These are phyloP conservation scores for Saccharum officinarum DNA, from an alignment of 176 grass and related monocot genomes.

Conservation along the genomic window DNA sequence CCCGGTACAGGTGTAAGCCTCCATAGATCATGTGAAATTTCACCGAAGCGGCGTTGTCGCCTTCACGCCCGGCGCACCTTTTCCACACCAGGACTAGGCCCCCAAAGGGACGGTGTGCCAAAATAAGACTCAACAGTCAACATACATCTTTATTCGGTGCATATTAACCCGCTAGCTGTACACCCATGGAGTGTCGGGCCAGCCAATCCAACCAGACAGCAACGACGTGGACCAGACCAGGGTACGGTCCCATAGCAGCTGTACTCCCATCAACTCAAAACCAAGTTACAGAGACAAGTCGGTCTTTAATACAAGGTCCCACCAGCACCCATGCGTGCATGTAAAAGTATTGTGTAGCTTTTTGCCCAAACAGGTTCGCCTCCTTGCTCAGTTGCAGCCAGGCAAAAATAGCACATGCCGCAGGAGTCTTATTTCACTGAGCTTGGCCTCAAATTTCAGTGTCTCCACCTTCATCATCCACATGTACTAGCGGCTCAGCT, in stretches of 20 bases:
- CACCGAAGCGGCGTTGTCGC: background rate
- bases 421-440: background rate
- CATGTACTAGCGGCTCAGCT: background rate
- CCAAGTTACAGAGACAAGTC: slow-evolving; percentile 10
- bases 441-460: slow-evolving; percentile 6
- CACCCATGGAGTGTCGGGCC: slow-evolving; percentile 11
- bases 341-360: background rate
- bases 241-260: background rate
- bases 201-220: slow-evolving; percentile 23
- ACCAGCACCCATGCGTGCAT: slow-evolving; percentile 29
- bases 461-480: slow-evolving; percentile 9
- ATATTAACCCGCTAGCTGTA: background rate
- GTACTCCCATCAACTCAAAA: background rate
- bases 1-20: too few species aligned
- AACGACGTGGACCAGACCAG: background rate
- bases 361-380: background rate
- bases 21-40: background rate
- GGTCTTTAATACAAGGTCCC: slow-evolving; percentile 21
- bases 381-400: slow-evolving; percentile 14
- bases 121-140: background rate
- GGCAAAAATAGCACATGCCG: background rate
- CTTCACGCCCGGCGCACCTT: background rate
- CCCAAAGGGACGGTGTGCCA: background rate
- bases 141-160: slow-evolving; percentile 10
- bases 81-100: slow-evolving; percentile 14